Evolutionary conservation across 495 filamentous ascomycete species (phyloP).

Genomic region (Evernia prunastri): DNA sequence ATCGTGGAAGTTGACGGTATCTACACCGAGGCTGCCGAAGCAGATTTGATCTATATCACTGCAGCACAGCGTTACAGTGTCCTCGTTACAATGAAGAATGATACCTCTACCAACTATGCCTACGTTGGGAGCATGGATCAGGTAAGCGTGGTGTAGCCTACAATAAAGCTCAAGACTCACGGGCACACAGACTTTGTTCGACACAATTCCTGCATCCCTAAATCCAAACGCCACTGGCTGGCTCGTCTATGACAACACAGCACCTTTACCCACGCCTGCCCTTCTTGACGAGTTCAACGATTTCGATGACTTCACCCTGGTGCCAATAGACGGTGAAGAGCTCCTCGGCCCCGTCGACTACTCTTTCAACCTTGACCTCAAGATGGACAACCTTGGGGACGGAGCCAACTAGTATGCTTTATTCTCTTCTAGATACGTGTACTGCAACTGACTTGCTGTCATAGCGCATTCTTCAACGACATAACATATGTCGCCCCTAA

Average conservation of each 20-base stretch:
- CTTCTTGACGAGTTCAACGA: conserved; percentile 50
- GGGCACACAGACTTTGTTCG: conserved; percentile 57
- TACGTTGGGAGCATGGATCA: conserved; percentile 53
- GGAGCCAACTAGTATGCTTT: conserved; percentile 64
- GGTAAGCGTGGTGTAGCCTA: conserved; percentile 28
- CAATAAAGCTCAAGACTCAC: background rate
- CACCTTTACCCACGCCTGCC: conserved; percentile 47
- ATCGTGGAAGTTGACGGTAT: conserved; percentile 71
- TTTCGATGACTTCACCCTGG: conserved; percentile 66
- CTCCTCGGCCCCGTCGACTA: conserved; percentile 50
- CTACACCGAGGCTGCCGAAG: conserved; percentile 53
- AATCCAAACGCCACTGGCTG: conserved; percentile 73
- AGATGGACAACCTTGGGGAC: conserved; percentile 65
- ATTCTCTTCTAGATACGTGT: background rate
- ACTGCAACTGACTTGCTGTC: background rate
- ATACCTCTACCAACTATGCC: conserved; percentile 41
- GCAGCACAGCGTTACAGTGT: conserved; percentile 68
- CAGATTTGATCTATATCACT: conserved; percentile 54
- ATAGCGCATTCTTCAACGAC: conserved; percentile 69
- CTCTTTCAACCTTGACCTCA: conserved; percentile 55
- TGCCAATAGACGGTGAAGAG: conserved; percentile 55
- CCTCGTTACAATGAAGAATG: conserved; percentile 51
- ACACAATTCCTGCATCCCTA: conserved; percentile 53
- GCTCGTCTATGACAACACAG: conserved; percentile 58
- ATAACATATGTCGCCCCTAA: conserved; percentile 62